A percentile compares a stretch with the other conserved stretches of the same genome.
Evolutionary conservation across 2,329 filamentous ascomycete genomes (phyloP).

Genomic region (Penicillium sp.): DNA sequence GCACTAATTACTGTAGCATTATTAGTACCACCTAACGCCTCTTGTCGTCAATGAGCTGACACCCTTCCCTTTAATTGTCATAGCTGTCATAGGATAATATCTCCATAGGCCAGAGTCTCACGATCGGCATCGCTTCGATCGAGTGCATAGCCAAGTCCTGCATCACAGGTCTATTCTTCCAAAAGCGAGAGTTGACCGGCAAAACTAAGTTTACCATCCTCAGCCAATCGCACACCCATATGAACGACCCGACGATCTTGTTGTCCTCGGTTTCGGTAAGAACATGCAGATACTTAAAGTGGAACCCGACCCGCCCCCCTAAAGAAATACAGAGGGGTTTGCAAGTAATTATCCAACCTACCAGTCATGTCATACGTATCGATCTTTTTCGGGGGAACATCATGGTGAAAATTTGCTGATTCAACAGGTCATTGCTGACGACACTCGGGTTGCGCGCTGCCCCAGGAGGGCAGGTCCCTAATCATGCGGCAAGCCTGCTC

Average conservation of each 20-base stretch:
- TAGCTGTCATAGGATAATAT: neutral
- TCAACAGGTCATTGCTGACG: slow-evolving; percentile 29
- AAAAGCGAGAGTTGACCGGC: neutral
- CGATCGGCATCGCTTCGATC: slow-evolving; percentile 1
- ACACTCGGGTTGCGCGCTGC: slow-evolving; percentile 33
- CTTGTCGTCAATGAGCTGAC: neutral
- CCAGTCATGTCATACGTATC: slow-evolving; percentile 20
- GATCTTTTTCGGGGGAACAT: neutral
- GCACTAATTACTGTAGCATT: neutral
- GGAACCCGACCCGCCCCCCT: neutral
- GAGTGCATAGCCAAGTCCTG: neutral
- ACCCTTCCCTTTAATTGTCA: neutral
- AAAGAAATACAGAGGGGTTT: neutral
- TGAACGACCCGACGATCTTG: slow-evolving; percentile 8
- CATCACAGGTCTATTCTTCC: neutral
- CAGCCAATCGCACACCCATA: slow-evolving; percentile 16
- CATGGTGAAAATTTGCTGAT: neutral
- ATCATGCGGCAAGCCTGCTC: slow-evolving; percentile 42
- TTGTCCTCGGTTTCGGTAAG: neutral
- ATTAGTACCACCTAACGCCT: neutral
- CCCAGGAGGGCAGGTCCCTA: slow-evolving; percentile 26
- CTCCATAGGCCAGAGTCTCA: neutral
- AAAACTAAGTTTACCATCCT: slow-evolving; percentile 14
- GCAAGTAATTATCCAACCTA: neutral
- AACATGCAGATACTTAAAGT: neutral